Base-by-base conservation (phyloP, 129 eudicot species). In the Tagetes erecta region DNA sequence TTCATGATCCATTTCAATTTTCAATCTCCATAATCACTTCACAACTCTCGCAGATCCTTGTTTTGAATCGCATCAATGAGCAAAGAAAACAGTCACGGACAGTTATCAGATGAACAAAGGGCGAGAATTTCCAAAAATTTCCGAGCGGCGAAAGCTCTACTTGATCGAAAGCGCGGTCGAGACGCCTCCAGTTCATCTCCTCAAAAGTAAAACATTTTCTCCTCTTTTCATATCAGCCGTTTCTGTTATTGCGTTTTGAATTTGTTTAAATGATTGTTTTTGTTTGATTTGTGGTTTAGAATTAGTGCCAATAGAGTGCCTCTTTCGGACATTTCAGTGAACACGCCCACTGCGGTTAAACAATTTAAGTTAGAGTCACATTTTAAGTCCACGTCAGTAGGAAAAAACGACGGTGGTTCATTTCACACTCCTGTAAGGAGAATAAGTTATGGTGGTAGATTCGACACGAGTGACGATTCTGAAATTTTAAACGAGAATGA, bases 101-200 rank as follows among this genome's bases (percentile, higher is more conserved):
- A 73, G 71, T 73, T 88, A 79, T 86, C 99, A 31, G 91, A 83
- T 13, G 90, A 94, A 73, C 96, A 94, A 77, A 77, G 84, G 37
- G 91, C 94, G 80, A 93, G 99, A 64, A 94, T 94, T 74, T 86
- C 99, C 60, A 73, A 72, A 60, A 91, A 83, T n/a, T 94, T 81
- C 63, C 80, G 80, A 82, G 89, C 96, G 20, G 97, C 97, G 14
- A 94, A 94, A 80, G 96, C 94, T 67, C 84, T 91, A 50, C 87
- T 82, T 13, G 80, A 82, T 14, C 95, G 97, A 1, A 93, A 94
- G 68, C 84, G 92, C 34, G 82, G 80, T 3, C 86, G 84, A 33
- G 67, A 68, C 44, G 9, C 65, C 53, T 12, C 74, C 72, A 52
- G 41, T 75, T 44, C 42, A 4, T 68, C 53, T 41, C 78, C 82